These are phyloP conservation scores for Endotrypanum monterogeii DNA, from an alignment of 208 protist genomes.

Conservation along the genomic window DNA sequence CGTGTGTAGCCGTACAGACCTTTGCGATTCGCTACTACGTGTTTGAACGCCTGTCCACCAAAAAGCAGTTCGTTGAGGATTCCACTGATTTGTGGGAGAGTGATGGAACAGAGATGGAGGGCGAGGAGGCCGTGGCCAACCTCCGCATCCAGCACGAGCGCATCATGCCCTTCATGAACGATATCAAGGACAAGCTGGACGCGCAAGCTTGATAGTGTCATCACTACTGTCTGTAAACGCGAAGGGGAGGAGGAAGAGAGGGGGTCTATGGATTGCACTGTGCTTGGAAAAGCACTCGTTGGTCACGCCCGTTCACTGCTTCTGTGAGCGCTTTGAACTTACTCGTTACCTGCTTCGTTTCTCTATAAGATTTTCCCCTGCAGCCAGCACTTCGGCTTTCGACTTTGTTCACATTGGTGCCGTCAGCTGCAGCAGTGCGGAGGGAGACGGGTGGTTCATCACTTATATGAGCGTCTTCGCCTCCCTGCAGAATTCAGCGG, in stretches of 20 bases:
- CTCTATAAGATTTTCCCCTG: not conserved
- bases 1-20: constrained; percentile 34
- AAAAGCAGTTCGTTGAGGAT: constrained; percentile 79
- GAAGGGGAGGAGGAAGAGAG: not conserved
- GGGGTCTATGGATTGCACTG: not conserved
- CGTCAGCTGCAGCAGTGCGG: not conserved
- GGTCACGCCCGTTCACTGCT: not conserved
- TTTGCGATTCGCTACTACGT: constrained; percentile 44
- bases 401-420: not conserved
- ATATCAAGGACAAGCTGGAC: constrained; percentile 75
- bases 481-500: not conserved
- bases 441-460: not conserved
- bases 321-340: not conserved
- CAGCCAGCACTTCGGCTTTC: not conserved
- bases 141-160: constrained; percentile 86
- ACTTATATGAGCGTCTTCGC: not conserved
- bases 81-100: constrained; percentile 79
- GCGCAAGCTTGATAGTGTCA: constrained; percentile 27
- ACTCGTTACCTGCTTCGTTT: not conserved
- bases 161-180: constrained; percentile 92
- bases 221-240: not conserved
- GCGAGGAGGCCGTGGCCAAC: constrained; percentile 86
- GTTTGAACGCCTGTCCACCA: constrained; percentile 57
- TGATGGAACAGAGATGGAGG: constrained; percentile 83
- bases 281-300: not conserved